Conservation (phyloP, 345 rosid species). For the Toxicodendron radicans region DNA sequence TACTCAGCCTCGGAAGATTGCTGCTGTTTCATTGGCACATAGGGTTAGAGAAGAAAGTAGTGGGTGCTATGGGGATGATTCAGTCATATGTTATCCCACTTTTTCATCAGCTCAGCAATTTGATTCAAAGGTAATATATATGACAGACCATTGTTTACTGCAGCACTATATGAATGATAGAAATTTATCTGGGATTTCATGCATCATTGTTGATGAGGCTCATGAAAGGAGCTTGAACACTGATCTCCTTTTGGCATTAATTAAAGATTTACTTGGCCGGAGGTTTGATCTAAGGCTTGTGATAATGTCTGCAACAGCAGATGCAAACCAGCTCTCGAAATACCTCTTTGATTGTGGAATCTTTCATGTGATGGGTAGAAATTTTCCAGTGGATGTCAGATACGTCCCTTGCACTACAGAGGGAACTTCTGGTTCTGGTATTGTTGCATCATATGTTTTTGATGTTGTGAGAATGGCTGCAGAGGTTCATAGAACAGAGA, state of each 20-base stretch:
- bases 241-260: conserved; percentile 79
- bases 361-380: conserved; percentile 63
- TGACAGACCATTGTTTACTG: conserved; percentile 85
- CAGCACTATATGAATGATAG: conserved; percentile 69
- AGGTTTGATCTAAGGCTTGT: conserved; percentile 69
- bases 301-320: conserved; percentile 96
- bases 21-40: conserved; percentile 66
- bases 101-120: conserved; percentile 59
- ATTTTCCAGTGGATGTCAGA: conserved; percentile 72
- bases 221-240: conserved; percentile 96
- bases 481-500: conserved; percentile 59
- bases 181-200: conserved; percentile 73
- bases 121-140: conserved; percentile 60
- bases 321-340: conserved; percentile 72
- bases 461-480: conserved; percentile 60
- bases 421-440: conserved; percentile 36
- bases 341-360: conserved; percentile 69
- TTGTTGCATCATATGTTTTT: conserved; percentile 56
- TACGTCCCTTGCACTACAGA: conserved; percentile 50
- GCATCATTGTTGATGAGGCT: conserved; percentile 85
- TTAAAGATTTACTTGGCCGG: conserved; percentile 54
- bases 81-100: conserved; percentile 50
- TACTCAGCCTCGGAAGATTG: conserved; percentile 90
- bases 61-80: conserved; percentile 61
- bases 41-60: conserved; percentile 79